Conservation (phyloP, 805 yeast species). For the Ogataea paraovalis region DNA sequence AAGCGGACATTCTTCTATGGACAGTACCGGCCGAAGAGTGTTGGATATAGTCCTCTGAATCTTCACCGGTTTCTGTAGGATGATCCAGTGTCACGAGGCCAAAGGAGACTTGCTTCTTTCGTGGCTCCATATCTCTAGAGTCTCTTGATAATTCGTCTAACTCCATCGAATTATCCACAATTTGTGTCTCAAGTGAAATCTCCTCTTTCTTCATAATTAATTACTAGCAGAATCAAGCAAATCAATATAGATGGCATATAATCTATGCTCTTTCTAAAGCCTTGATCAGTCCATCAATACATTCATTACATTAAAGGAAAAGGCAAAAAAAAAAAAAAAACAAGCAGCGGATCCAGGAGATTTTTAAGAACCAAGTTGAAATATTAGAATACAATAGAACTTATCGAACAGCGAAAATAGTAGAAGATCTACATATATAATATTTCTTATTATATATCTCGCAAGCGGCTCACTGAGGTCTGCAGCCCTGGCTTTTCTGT, state of each 20-base stretch:
- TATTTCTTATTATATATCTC: too few species aligned
- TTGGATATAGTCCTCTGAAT: not conserved
- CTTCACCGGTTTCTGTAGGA: not conserved
- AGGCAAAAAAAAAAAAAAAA: not conserved
- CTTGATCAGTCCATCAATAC: too few species aligned
- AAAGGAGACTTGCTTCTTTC: not conserved
- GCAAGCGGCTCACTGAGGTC: too few species aligned
- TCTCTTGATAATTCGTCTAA: not conserved
- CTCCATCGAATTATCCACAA: not conserved
- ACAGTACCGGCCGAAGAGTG: constrained; percentile 1
- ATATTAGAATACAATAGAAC: not conserved
- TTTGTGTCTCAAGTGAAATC: not conserved
- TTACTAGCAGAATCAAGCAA: not conserved
- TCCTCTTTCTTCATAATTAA: not conserved
- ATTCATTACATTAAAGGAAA: too few species aligned
- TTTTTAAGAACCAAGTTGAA: not conserved
- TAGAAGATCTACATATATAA: not conserved
- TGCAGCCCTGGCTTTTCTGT: too few species aligned
- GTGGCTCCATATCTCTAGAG: not conserved
- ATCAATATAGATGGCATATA: too few species aligned
- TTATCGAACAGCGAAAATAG: too few species aligned
- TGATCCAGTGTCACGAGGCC: not conserved
- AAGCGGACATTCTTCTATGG: constrained; percentile 6
- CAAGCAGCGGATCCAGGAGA: not conserved
- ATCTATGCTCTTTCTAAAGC: too few species aligned